Evolutionary conservation across 2,329 filamentous ascomycete species (phyloP), one percentile per base, ranked within the genome.

Genomic region (Colletotrichum sojae): DNA sequence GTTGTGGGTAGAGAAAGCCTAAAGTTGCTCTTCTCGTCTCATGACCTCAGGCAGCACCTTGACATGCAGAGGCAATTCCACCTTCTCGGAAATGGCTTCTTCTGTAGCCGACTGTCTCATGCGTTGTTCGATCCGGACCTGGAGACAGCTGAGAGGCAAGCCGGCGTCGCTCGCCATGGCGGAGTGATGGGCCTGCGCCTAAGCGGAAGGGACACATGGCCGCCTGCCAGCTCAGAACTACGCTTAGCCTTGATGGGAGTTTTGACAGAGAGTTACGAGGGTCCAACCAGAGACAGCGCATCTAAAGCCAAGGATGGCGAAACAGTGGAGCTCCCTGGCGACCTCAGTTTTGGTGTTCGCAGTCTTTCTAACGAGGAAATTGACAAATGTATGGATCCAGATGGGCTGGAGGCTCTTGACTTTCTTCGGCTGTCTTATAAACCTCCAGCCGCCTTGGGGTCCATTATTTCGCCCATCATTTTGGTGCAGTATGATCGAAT

Each of bases 161-260:
- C 88, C 18, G 93, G 94, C 3, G 85, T 91, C 39, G 89, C 92
- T 52, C 87, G 90, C 9, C 88, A 88, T 53, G 91, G 93, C 56
- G 88, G 90, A 67, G 83, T 89, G 15, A 95, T 97, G 85, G 95
- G 96, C 1, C 84, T 98, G 48, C 91, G 94, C 48, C 84, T 98
- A 0, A 92, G 92, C n/a, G 89, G 89, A 2, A 89, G 94, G 74
- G 90, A 93, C 63, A 93, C 87, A 39, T 98, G 96, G 96, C 96
- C 96, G 27, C 96, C 96, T 5, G 94, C 94, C 25, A 97, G 93
- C 78, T 98, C 95, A 0, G 96, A 98, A 78, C 83, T 99, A n/a
- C 90, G 94, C 10, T 85, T 98, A 5, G 94, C 94, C 0, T 84
- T 99, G 18, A 97, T 95, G 87, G 94, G 94, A 0, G 88, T 98